Percentiles rank a stretch among this genome's conserved stretches.
Conservation (phyloP, 257 asterid species). For the Ligustrum vulgare region DNA sequence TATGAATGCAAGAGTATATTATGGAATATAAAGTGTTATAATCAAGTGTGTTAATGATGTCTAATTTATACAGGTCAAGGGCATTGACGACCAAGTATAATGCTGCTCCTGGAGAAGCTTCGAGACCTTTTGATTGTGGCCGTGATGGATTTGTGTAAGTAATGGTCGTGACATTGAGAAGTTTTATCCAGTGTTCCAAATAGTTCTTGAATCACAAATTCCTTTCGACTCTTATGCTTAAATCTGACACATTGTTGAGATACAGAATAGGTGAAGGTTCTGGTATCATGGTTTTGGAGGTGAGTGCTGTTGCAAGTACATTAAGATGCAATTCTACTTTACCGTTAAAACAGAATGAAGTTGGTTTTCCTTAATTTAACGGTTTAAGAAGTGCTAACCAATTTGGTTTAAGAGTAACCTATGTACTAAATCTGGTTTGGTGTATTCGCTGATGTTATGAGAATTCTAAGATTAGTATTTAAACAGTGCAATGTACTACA, state of each 20-base stretch:
- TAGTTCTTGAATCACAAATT: constrained; percentile 18
- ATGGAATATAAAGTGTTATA: not conserved
- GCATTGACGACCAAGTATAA: constrained; percentile 89
- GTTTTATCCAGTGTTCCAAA: not conserved
- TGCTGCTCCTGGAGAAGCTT: constrained; percentile 70
- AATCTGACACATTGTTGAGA: constrained; percentile 32
- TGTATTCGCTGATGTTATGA: not conserved
- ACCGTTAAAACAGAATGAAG: not conserved
- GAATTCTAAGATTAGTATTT: not conserved
- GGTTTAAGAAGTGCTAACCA: not conserved
- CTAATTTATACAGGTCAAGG: constrained; percentile 61
- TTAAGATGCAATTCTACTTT: not conserved
- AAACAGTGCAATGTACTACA: not conserved
- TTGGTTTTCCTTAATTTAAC: not conserved
- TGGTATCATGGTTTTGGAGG: constrained; percentile 91
- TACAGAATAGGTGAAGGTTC: constrained; percentile 95
- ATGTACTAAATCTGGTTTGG: constrained; percentile 1
- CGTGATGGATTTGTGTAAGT: constrained; percentile 99
- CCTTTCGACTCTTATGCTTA: constrained; percentile 8
- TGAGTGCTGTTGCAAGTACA: constrained; percentile 39
- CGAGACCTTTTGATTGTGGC: constrained; percentile 87
- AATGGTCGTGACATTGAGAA: constrained; percentile 4
- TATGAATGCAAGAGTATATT: not conserved
- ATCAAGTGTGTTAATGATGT: constrained; percentile 6
- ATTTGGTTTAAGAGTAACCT: not conserved